Percentiles rank a stretch among this genome's conserved stretches.
These are phyloP conservation scores for Solanum chacoense DNA, from an alignment of 305 asterid species.

Conservation along the genomic window DNA sequence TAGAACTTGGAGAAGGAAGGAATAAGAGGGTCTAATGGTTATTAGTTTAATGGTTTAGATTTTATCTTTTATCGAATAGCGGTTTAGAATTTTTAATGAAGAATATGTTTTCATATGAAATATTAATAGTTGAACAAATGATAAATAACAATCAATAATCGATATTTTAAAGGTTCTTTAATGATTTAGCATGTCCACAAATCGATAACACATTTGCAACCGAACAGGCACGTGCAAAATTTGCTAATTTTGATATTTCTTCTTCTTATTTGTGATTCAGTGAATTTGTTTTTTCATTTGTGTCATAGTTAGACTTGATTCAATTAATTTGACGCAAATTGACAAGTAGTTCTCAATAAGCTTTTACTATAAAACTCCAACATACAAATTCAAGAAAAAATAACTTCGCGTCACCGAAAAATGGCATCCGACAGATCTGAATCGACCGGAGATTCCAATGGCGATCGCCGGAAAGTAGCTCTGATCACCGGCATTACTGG, in stretches of 20 bases:
- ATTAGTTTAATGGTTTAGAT: no score
- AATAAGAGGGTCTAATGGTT: not conserved
- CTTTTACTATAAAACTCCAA: not conserved
- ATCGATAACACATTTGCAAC: not conserved
- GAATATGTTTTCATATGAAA: no score
- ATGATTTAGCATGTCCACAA: not conserved
- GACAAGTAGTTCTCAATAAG: not conserved
- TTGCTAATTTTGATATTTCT: not conserved
- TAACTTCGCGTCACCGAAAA: not conserved
- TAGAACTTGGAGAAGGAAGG: not conserved
- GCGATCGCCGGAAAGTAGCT: constrained; percentile 38
- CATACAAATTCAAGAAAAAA: not conserved
- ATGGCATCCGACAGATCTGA: not conserved
- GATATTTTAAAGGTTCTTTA: not conserved
- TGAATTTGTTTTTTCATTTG: not conserved
- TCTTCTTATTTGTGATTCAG: not conserved
- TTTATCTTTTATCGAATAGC: no score
- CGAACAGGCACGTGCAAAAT: not conserved
- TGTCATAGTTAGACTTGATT: not conserved
- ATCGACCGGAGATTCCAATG: not conserved
- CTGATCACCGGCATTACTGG: constrained; percentile 99
- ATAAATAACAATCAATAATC: not conserved
- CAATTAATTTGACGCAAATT: not conserved
- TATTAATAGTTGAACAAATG: not conserved
- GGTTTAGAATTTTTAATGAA: no score